Percentiles rank a stretch among this genome's conserved stretches.
Conservation (phyloP, 805 yeast species). For the Barnettozyma sucrosica region DNA sequence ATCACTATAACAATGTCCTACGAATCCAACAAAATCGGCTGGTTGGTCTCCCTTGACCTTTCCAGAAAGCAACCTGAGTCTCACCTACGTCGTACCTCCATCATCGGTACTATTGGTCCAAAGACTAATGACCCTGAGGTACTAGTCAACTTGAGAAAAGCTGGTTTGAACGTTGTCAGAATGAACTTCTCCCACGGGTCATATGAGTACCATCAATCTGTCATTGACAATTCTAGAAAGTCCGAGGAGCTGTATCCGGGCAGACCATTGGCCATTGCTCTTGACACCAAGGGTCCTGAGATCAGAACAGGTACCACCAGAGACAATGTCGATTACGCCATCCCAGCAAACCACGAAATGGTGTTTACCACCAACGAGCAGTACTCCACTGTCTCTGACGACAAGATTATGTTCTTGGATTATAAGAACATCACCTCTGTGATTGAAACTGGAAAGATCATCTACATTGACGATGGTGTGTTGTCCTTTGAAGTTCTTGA, state of each 20-base stretch:
- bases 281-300: conserved; percentile 99
- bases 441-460: conserved; percentile 78
- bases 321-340: conserved; percentile 75
- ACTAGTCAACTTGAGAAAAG: conserved; percentile 84
- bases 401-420: conserved; percentile 81
- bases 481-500: conserved; percentile 89
- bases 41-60: conserved; percentile 25
- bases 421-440: conserved; percentile 96
- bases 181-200: conserved; percentile 99
- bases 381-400: conserved; percentile 68
- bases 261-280: conserved; percentile 96
- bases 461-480: conserved; percentile 97
- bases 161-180: conserved; percentile 96
- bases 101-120: conserved; percentile 98
- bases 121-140: conserved; percentile 88
- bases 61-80: conserved; percentile 23
- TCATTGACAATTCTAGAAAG: conserved; percentile 92
- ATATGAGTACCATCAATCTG: conserved; percentile 95
- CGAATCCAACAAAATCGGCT: conserved; percentile 25
- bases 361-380: conserved; percentile 85
- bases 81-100: conserved; percentile 73
- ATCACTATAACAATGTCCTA: conserved; percentile 10
- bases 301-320: conserved; percentile 96
- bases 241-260: conserved; percentile 88
- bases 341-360: conserved; percentile 84